Conservation (phyloP, 2,329 filamentous ascomycete species). For the Beauveria sp. region DNA sequence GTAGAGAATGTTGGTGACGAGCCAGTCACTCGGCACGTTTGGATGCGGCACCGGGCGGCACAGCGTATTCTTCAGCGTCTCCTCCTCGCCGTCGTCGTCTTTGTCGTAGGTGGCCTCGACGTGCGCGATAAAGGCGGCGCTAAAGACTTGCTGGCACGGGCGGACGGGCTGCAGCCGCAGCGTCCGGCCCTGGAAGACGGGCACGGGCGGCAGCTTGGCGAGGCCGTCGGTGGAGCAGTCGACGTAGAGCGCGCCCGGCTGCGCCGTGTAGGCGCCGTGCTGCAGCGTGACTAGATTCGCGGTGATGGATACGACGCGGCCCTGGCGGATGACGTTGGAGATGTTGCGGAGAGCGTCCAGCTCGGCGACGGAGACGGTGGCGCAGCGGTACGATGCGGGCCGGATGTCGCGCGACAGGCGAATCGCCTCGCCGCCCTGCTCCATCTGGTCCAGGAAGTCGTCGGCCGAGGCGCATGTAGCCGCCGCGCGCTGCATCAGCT, state of each 20-base stretch:
- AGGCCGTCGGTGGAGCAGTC: slow-evolving; percentile 7
- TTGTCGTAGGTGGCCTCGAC: neutral
- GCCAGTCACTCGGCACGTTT: neutral
- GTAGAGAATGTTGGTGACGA: neutral
- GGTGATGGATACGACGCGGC: slow-evolving; percentile 12
- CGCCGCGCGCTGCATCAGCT: neutral
- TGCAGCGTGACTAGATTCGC: neutral
- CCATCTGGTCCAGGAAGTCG: slow-evolving; percentile 1
- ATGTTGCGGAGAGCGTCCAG: slow-evolving; percentile 6
- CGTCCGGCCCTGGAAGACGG: slow-evolving; percentile 4
- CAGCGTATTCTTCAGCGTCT: neutral
- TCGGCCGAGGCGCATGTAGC: neutral
- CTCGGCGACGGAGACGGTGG: slow-evolving; percentile 1
- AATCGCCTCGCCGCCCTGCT: neutral
- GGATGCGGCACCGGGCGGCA: neutral
- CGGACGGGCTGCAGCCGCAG: slow-evolving; percentile 4
- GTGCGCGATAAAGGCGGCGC: slow-evolving; percentile 8
- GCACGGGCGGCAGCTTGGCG: neutral
- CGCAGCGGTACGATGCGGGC: neutral
- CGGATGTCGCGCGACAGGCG: neutral
- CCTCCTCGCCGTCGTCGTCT: neutral
- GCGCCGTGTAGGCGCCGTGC: neutral
- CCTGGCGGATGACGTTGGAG: slow-evolving; percentile 1
- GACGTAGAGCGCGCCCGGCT: neutral
- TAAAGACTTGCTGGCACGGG: neutral